Evolutionary conservation across 2,329 filamentous ascomycete species (phyloP).

Genomic region (Sarocladiaceae sp.): DNA sequence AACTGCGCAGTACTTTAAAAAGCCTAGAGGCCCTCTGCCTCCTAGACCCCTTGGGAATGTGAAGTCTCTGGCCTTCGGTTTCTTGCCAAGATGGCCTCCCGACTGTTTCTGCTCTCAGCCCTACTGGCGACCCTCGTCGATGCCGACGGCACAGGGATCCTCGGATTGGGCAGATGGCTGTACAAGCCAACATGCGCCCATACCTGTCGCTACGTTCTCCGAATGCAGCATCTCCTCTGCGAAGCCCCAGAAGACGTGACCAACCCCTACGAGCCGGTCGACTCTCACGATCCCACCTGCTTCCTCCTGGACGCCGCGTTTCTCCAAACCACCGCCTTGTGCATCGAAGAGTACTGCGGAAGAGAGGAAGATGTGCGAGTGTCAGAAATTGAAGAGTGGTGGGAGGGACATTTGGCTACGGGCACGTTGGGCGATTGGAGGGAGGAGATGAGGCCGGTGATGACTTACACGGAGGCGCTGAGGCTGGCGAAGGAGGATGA

Average conservation of each 20-base stretch:
- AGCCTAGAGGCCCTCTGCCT: no score
- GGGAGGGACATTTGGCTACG: constrained; percentile 22
- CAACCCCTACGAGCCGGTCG: neutral
- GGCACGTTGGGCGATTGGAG: constrained; percentile 18
- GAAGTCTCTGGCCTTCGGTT: no score
- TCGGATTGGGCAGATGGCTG: constrained; percentile 25
- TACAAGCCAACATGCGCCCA: constrained; percentile 25
- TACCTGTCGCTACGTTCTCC: constrained; percentile 21
- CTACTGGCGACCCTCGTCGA: neutral
- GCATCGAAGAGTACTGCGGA: constrained; percentile 25
- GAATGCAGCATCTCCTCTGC: constrained; percentile 17
- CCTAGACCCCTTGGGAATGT: no score
- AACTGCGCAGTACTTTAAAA: no score
- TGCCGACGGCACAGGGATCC: constrained; percentile 18
- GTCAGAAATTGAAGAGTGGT: constrained; percentile 19
- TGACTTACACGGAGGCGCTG: constrained; percentile 23
- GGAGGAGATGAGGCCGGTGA: constrained; percentile 16
- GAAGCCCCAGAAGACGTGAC: constrained; percentile 1
- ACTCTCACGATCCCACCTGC: constrained; percentile 14
- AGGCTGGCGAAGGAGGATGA: constrained; percentile 18
- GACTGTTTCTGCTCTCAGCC: neutral
- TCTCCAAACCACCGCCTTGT: constrained; percentile 26
- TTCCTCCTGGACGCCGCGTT: constrained; percentile 23
- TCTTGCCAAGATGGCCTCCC: neutral
- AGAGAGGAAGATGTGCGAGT: constrained; percentile 16